Conservation (phyloP, 2,329 filamentous ascomycete species). For the Penicillium freii region DNA sequence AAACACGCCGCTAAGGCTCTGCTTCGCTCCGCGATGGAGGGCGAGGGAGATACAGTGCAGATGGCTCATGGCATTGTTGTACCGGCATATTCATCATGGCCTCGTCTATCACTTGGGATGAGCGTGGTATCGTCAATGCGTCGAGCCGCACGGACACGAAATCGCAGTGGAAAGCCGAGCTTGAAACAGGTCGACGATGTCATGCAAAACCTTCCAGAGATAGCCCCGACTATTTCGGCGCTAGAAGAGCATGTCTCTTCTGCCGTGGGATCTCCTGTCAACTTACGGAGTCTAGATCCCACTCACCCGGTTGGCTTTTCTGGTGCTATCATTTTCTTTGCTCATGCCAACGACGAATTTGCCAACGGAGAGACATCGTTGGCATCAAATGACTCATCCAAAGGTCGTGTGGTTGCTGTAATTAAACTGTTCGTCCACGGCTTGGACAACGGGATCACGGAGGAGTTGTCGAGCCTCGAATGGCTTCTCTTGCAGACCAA, state of each 20-base stretch:
- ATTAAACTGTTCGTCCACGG: neutral
- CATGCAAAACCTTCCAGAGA: neutral
- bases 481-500: neutral
- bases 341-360: neutral
- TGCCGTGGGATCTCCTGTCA: neutral
- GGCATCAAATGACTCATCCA: neutral
- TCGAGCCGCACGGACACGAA: neutral
- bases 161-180: neutral
- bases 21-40: slow-evolving; percentile 1
- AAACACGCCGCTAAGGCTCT: neutral
- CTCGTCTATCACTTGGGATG: slow-evolving; percentile 1
- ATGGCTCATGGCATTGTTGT: slow-evolving; percentile 2
- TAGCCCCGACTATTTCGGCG: neutral
- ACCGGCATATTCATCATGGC: neutral
- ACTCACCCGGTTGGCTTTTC: neutral
- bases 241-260: slow-evolving; percentile 2
- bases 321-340: slow-evolving; percentile 3
- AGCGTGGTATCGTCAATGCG: neutral
- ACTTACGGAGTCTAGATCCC: neutral
- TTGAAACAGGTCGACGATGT: neutral
- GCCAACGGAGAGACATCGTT: neutral
- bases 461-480: slow-evolving; percentile 2
- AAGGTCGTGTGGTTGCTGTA: neutral
- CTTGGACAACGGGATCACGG: neutral
- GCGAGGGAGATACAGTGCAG: neutral